phyloP scores from a whole-genome alignment of 495 filamentous ascomycete genomes.

The Bombardia bombarda region DNA sequence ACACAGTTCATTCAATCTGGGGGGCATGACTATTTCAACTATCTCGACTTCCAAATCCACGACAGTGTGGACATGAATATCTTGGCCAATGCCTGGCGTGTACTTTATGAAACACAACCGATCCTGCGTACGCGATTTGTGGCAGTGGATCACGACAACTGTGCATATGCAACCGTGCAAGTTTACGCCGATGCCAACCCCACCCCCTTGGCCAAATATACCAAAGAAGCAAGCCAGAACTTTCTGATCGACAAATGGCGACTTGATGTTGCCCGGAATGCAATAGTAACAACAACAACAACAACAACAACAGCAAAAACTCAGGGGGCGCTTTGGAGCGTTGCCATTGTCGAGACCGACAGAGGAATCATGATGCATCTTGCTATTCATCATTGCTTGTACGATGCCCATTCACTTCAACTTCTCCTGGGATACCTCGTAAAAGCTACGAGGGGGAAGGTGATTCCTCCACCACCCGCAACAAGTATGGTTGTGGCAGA shows the following conservation, averaged over 20 bases:
- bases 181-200: conserved; percentile 19
- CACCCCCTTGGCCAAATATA: background rate
- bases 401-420: conserved; percentile 65
- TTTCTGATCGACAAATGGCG: conserved; percentile 29
- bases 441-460: conserved; percentile 3
- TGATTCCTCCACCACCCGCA: conserved; percentile 2
- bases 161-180: conserved; percentile 61
- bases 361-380: conserved; percentile 34
- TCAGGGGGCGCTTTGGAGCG: conserved; percentile 22
- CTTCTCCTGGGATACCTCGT: conserved; percentile 50
- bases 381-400: conserved; percentile 63
- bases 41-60: conserved; percentile 37
- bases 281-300: too few relatives aligned
- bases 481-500: conserved; percentile 38
- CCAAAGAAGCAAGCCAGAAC: background rate
- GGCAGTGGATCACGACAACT: conserved; percentile 46
- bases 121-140: conserved; percentile 69
- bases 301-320: too few relatives aligned
- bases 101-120: conserved; percentile 43
- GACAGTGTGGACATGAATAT: conserved; percentile 1
- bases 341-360: conserved; percentile 12
- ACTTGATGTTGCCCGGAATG: conserved; percentile 3
- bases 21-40: conserved; percentile 57
- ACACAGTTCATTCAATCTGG: conserved; percentile 48
- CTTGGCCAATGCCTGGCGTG: conserved; percentile 50